Percentiles rank a stretch among this genome's conserved stretches.
These are phyloP conservation scores for Candida neerlandica DNA, from an alignment of 1,139 yeast genomes.

Conservation along the genomic window DNA sequence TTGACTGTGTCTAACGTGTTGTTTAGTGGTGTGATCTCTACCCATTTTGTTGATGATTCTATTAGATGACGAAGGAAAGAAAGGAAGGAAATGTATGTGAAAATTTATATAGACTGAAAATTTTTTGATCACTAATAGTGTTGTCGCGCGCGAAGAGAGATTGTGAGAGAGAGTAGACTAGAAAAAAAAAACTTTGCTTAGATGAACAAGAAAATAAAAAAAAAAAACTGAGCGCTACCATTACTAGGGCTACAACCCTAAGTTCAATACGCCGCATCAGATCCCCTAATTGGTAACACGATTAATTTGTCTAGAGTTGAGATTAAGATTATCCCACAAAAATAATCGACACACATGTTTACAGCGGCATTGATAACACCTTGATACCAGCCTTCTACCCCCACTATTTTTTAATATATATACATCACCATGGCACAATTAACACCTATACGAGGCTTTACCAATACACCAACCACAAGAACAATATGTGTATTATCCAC, in stretches of 20 bases:
- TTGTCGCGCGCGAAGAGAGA: not conserved
- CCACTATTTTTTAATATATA: not conserved
- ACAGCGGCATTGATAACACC: not conserved
- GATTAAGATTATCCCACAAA: conserved; percentile 1
- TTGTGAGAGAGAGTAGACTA: not conserved
- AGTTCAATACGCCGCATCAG: not conserved
- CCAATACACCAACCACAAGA: conserved; percentile 60
- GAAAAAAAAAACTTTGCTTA: not conserved
- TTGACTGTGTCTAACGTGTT: conserved; percentile 94
- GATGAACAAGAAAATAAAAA: not conserved
- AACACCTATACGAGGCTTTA: conserved; percentile 57
- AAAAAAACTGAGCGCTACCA: conserved; percentile 3
- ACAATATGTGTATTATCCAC: conserved; percentile 44
- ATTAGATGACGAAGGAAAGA: conserved; percentile 4
- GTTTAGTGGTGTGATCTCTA: conserved; percentile 96
- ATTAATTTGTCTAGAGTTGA: not conserved
- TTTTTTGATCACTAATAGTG: conserved; percentile 4
- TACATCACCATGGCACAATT: conserved; percentile 30
- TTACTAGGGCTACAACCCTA: conserved; percentile 4
- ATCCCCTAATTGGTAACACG: not conserved
- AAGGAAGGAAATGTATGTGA: not conserved
- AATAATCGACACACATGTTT: not conserved
- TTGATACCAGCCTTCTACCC: not conserved
- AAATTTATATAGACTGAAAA: conserved; percentile 3
- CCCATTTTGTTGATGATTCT: conserved; percentile 61